Evolutionary conservation across 371 early-diverging fungal genomes (phyloP).

Genomic region (Funneliformis caledonium): DNA sequence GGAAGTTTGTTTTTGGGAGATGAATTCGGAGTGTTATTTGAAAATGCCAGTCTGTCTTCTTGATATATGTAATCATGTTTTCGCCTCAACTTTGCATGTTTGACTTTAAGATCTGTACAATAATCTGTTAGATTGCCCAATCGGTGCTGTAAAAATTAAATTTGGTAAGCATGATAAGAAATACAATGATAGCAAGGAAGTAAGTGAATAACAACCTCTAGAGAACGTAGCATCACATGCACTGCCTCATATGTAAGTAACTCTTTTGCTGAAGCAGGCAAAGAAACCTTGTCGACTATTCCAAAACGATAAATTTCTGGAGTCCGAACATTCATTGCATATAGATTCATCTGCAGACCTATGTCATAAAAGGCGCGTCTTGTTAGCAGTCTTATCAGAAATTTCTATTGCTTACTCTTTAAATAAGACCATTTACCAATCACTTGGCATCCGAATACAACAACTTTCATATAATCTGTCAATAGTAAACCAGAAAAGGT

Average conservation of each 20-base stretch:
- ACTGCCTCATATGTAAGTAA: constrained; percentile 2
- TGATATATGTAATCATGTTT: constrained; percentile 12
- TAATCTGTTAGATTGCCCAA: constrained; percentile 1
- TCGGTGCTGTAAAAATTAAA: constrained; percentile 17
- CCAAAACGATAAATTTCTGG: background rate
- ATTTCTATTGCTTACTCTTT: constrained; percentile 15
- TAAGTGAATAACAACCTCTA: background rate
- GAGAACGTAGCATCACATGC: background rate
- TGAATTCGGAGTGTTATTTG: constrained; percentile 22
- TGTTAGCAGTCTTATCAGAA: constrained; percentile 28
- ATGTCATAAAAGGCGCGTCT: background rate
- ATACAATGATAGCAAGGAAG: background rate
- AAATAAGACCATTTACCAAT: constrained; percentile 33
- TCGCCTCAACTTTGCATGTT: constrained; percentile 17
- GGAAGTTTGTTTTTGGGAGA: too few species aligned
- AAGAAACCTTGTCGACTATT: constrained; percentile 18
- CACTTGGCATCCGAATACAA: constrained; percentile 35
- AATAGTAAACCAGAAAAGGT: constrained; percentile 24
- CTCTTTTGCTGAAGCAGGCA: constrained; percentile 3
- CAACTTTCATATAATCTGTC: constrained; percentile 25
- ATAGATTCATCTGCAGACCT: constrained; percentile 30
- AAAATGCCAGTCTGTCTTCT: constrained; percentile 17
- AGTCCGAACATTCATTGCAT: constrained; percentile 6
- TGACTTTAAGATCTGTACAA: constrained; percentile 16
- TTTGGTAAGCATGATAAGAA: constrained; percentile 12